These are phyloP conservation scores for Pyrenula aspistea DNA, from an alignment of 495 filamentous ascomycete species.

Conservation along the genomic window DNA sequence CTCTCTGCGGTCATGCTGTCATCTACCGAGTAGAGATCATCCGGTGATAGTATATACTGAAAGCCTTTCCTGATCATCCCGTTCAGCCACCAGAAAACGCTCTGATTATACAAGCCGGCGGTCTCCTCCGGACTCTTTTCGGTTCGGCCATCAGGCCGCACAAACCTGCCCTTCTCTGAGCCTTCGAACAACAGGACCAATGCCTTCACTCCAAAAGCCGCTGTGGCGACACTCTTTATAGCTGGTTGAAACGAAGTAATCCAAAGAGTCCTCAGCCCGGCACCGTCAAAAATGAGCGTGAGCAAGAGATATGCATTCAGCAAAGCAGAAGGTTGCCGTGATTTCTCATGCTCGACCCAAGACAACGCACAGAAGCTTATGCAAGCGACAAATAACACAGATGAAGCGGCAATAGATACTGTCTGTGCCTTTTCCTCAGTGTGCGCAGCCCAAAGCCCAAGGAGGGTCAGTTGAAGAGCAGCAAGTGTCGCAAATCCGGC, in stretches of 20 bases:
- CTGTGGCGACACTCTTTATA: slow-evolving; percentile 34
- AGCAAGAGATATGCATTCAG: slow-evolving; percentile 48
- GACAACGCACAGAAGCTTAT: slow-evolving; percentile 35
- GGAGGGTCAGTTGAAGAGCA: slow-evolving; percentile 30
- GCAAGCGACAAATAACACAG: slow-evolving; percentile 26
- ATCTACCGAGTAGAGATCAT: slow-evolving; percentile 35
- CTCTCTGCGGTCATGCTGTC: slow-evolving; percentile 27
- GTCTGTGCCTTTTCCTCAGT: slow-evolving; percentile 16
- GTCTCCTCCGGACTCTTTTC: slow-evolving; percentile 47
- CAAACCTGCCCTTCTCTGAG: slow-evolving; percentile 36
- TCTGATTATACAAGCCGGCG: slow-evolving; percentile 35
- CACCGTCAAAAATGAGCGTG: slow-evolving; percentile 45
- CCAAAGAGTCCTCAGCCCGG: slow-evolving; percentile 45
- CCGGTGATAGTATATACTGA: slow-evolving; percentile 23
- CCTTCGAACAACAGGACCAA: slow-evolving; percentile 42
- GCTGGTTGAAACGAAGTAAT: slow-evolving; percentile 25
- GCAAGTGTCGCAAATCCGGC: slow-evolving; percentile 25
- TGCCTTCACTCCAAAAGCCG: slow-evolving; percentile 31
- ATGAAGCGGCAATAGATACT: slow-evolving; percentile 35
- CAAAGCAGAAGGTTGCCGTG: slow-evolving; percentile 44
- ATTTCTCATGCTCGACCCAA: slow-evolving; percentile 42
- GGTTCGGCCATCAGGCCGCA: slow-evolving; percentile 26
- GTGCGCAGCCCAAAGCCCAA: slow-evolving; percentile 34
- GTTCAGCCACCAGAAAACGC: slow-evolving; percentile 50
- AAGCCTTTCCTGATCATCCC: slow-evolving; percentile 38